Percentiles rank a stretch among this genome's conserved stretches.
phyloP scores from a whole-genome alignment of 2,329 filamentous ascomycete species.

The Colletotrichum truncatum region DNA sequence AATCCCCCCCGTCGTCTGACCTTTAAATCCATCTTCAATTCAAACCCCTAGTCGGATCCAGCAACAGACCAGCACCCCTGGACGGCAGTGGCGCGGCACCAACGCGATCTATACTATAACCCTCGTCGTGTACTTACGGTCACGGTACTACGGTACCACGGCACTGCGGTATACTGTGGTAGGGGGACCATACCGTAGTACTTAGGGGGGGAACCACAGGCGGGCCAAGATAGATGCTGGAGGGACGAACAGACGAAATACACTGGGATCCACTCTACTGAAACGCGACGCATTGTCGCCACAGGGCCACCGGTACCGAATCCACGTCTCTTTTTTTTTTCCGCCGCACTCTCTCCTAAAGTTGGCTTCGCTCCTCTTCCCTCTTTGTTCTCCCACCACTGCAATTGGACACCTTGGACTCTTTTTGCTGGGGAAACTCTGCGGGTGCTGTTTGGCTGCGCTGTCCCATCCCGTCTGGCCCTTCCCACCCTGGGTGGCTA shows the following conservation, averaged over 20 bases:
- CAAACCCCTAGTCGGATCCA: neutral
- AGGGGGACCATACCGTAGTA: neutral
- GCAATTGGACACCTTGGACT: neutral
- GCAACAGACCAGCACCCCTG: too few species aligned
- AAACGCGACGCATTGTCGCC: slow-evolving; percentile 31
- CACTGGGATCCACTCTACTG: slow-evolving; percentile 16
- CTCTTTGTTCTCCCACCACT: neutral
- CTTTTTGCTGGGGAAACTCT: neutral
- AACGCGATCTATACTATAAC: too few species aligned
- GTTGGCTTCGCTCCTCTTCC: neutral
- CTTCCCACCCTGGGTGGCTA: neutral
- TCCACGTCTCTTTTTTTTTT: neutral
- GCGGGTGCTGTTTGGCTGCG: neutral
- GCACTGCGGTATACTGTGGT: too few species aligned
- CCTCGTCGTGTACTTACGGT: too few species aligned
- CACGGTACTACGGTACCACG: too few species aligned
- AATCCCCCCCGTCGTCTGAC: slow-evolving; percentile 9
- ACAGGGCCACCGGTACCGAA: slow-evolving; percentile 8
- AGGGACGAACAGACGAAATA: neutral
- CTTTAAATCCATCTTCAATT: neutral
- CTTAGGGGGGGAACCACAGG: neutral
- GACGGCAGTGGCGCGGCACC: too few species aligned
- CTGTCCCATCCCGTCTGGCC: neutral
- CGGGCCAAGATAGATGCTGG: neutral
- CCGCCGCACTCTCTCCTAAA: neutral